A percentile compares a stretch with the other conserved stretches of the same genome.
These are phyloP conservation scores for Austroboletus rostrupii DNA, from an alignment of 1,284 basidiomycete genomes.

Conservation along the genomic window DNA sequence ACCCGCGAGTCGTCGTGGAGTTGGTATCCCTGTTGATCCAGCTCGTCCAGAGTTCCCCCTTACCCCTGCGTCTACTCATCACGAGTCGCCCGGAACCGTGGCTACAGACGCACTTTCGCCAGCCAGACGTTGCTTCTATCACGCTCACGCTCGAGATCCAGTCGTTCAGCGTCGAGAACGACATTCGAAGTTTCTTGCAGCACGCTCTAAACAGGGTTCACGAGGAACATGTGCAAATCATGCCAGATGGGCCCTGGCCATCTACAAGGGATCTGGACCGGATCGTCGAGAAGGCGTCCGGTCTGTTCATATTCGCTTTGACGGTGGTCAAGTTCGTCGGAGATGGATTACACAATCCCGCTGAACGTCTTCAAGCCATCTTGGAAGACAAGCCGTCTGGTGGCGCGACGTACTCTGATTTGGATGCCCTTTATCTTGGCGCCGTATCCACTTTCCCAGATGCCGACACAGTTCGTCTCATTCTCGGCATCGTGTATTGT, in stretches of 20 bases:
- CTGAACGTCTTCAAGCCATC: constrained; percentile 13
- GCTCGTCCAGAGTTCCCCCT: constrained; percentile 3
- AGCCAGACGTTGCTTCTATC: constrained; percentile 1
- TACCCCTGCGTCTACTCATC: constrained; percentile 15
- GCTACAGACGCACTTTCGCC: constrained; percentile 11
- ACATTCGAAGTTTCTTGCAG: constrained; percentile 17
- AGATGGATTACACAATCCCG: constrained; percentile 8
- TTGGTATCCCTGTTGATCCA: constrained; percentile 10
- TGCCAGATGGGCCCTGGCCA: constrained; percentile 15
- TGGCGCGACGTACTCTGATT: constrained; percentile 9
- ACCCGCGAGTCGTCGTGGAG: constrained; percentile 11
- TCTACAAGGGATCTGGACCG: constrained; percentile 10
- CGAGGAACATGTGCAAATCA: constrained; percentile 7
- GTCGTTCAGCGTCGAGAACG: constrained; percentile 13
- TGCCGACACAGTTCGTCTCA: constrained; percentile 8
- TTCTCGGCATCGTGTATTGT: constrained; percentile 13
- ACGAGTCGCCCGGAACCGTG: constrained; percentile 18
- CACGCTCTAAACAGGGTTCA: constrained; percentile 4
- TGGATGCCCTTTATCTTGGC: constrained; percentile 15
- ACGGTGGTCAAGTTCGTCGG: constrained; percentile 24
- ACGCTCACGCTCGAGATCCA: constrained; percentile 13
- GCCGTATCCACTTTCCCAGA: constrained; percentile 10
- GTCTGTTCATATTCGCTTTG: constrained; percentile 25
- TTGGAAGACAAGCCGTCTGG: constrained; percentile 6
- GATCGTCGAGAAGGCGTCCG: constrained; percentile 14